A percentile compares a stretch with the other conserved stretches of the same genome.
phyloP scores from a whole-genome alignment of 176 grass and related monocot genomes.

The Poa annua region DNA sequence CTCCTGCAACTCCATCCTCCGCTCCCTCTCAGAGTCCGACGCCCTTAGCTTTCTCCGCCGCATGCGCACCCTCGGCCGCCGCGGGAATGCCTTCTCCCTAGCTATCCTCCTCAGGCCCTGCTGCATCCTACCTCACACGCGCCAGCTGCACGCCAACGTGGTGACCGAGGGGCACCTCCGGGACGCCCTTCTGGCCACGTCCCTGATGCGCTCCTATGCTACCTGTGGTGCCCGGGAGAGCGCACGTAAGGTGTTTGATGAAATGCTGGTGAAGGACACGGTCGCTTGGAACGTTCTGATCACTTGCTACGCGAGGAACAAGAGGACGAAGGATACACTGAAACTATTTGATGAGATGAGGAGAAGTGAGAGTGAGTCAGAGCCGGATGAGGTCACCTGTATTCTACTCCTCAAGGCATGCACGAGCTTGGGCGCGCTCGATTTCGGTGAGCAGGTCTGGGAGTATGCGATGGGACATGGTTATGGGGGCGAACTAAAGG shows the following conservation, averaged over 20 bases:
- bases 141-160: slow-evolving; percentile 58
- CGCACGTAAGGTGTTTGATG: slow-evolving; percentile 52
- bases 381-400: slow-evolving; percentile 63
- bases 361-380: not conserved
- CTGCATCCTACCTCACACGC: slow-evolving; percentile 17
- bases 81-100: slow-evolving; percentile 66
- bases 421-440: slow-evolving; percentile 48
- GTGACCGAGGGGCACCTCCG: slow-evolving; percentile 34
- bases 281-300: slow-evolving; percentile 71
- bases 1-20: slow-evolving; percentile 62
- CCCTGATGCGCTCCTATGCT: slow-evolving; percentile 23
- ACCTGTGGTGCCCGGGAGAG: slow-evolving; percentile 10
- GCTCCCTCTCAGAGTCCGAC: slow-evolving; percentile 31
- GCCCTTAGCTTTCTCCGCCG: slow-evolving; percentile 54
- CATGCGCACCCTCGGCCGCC: slow-evolving; percentile 56
- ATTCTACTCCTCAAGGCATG: slow-evolving; percentile 72
- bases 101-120: slow-evolving; percentile 62
- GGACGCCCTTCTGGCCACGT: slow-evolving; percentile 40
- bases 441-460: slow-evolving; percentile 61
- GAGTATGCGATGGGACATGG: slow-evolving; percentile 43
- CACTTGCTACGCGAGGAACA: slow-evolving; percentile 42
- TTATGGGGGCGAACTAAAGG: slow-evolving; percentile 45
- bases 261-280: slow-evolving; percentile 50
- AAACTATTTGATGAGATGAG: slow-evolving; percentile 59
- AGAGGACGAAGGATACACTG: slow-evolving; percentile 49